phyloP scores from a whole-genome alignment of 495 filamentous ascomycete species.

The Chaetomium tenue region DNA sequence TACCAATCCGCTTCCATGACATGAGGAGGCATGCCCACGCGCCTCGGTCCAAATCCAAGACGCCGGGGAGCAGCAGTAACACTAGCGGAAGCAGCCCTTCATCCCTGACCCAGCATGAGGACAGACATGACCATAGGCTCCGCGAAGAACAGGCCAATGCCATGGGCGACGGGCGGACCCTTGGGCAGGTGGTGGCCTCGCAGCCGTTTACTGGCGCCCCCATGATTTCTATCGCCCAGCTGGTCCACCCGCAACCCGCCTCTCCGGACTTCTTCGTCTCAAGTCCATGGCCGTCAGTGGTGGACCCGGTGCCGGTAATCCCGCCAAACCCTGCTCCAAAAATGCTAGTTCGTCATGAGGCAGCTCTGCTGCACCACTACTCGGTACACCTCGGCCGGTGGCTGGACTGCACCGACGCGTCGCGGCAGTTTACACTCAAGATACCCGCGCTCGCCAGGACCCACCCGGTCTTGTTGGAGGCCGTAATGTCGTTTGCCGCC shows the following conservation, averaged over 20 bases:
- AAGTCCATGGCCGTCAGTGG: neutral
- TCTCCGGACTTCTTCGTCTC: neutral
- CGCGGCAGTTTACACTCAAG: slow-evolving; percentile 6
- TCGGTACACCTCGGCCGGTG: neutral
- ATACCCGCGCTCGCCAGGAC: slow-evolving; percentile 5
- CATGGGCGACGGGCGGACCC: neutral
- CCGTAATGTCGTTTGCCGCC: slow-evolving; percentile 3
- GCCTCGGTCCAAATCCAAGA: no score
- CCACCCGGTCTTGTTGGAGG: neutral
- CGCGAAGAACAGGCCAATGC: neutral
- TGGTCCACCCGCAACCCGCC: slow-evolving; percentile 4
- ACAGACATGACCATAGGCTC: no score
- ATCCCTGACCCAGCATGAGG: neutral
- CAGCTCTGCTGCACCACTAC: neutral
- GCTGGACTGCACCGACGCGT: slow-evolving; percentile 6
- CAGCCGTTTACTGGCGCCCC: neutral
- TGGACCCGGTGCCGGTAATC: neutral
- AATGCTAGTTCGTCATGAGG: neutral
- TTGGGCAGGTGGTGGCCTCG: neutral
- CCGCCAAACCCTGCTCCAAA: neutral
- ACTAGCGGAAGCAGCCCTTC: neutral
- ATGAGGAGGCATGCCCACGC: neutral
- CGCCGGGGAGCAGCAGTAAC: neutral
- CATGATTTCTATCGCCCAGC: neutral
- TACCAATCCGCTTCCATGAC: neutral